These are phyloP conservation scores for Anethum foeniculum DNA, from an alignment of 140 eudicot genomes.

Conservation along the genomic window DNA sequence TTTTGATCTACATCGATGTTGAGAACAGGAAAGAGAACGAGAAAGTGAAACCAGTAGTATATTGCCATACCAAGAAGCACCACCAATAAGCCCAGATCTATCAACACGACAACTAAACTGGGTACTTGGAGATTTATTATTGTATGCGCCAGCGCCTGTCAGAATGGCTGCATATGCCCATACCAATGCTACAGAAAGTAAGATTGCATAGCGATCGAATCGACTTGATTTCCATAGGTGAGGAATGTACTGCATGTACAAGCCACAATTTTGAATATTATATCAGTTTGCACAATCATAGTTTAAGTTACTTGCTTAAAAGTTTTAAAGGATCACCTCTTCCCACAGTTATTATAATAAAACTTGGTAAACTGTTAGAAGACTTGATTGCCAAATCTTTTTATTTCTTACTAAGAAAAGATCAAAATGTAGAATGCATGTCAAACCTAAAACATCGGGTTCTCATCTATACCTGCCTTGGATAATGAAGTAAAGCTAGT, in stretches of 20 bases:
- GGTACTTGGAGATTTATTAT: conserved; percentile 47
- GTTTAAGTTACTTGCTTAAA: background rate
- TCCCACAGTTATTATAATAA: background rate
- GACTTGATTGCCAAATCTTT: background rate
- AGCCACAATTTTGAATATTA: conserved; percentile 6
- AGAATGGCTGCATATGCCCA: conserved; percentile 92
- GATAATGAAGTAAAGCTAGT: background rate
- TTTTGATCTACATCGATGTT: background rate
- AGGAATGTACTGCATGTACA: conserved; percentile 53
- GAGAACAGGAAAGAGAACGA: conserved; percentile 1
- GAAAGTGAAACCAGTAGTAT: background rate
- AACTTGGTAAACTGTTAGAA: background rate
- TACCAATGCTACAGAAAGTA: conserved; percentile 50
- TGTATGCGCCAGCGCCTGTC: conserved; percentile 88
- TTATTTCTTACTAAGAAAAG: too few species aligned
- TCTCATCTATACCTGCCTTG: background rate
- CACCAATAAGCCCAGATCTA: conserved; percentile 77
- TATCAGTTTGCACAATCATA: background rate
- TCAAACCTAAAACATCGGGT: background rate
- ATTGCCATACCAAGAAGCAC: conserved; percentile 61
- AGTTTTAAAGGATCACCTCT: background rate
- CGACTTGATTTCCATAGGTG: conserved; percentile 40
- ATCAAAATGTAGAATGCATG: background rate
- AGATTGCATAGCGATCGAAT: conserved; percentile 62
- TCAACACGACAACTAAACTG: conserved; percentile 90